Evolutionary conservation across 768 basidiomycete species (phyloP).

Genomic region (Pleurotus sapidus): DNA sequence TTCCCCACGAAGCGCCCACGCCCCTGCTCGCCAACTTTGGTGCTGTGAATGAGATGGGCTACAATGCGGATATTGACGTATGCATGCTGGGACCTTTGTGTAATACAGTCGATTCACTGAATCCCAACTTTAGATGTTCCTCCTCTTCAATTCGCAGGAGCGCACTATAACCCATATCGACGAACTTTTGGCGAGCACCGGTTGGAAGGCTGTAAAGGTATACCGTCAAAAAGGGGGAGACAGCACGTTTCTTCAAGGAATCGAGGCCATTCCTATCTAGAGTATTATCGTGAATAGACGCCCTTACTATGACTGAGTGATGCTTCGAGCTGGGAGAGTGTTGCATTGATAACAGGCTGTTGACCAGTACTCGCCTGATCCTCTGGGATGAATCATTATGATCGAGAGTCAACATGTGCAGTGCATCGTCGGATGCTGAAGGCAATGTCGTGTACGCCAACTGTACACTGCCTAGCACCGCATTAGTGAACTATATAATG

Average conservation of each 20-base stretch:
- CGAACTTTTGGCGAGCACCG: constrained; percentile 22
- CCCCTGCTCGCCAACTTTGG: constrained; percentile 39
- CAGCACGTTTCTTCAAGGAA: constrained; percentile 16
- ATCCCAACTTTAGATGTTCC: constrained; percentile 32
- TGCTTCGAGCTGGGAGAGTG: too few relatives aligned
- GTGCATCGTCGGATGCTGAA: too few relatives aligned
- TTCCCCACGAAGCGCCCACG: constrained; percentile 23
- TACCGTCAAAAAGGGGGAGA: constrained; percentile 16
- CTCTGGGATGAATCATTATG: too few relatives aligned
- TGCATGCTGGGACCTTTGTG: constrained; percentile 8
- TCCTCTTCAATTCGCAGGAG: constrained; percentile 35
- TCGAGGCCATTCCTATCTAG: constrained; percentile 20
- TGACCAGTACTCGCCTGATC: too few relatives aligned
- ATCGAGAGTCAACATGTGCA: too few relatives aligned
- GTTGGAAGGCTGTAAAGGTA: constrained; percentile 30
- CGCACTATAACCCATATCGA: constrained; percentile 31
- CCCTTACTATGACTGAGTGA: too few relatives aligned
- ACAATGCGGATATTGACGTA: constrained; percentile 33
- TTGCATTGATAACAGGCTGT: too few relatives aligned
- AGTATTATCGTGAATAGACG: not conserved
- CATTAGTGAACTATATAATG: too few relatives aligned
- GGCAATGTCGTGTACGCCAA: too few relatives aligned
- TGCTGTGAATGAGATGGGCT: constrained; percentile 30
- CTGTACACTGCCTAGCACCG: too few relatives aligned
- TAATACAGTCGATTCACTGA: not conserved